phyloP scores from a whole-genome alignment of 1,284 basidiomycete genomes.

The Ceratobasidium sp. region DNA sequence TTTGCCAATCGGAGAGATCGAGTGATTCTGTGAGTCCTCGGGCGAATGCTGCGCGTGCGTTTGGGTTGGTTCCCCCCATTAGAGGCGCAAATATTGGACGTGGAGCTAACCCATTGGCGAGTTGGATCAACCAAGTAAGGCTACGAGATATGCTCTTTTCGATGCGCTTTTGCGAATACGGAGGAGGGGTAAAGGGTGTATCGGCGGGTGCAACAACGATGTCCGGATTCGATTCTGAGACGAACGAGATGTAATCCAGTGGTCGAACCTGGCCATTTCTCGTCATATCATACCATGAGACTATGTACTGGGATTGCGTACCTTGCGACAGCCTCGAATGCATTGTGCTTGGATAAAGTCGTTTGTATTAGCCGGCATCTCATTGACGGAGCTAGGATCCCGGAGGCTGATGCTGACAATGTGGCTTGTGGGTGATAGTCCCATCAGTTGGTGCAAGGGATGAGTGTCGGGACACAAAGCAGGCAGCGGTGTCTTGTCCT shows the following conservation, averaged over 20 bases:
- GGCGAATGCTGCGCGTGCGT: constrained; percentile 70
- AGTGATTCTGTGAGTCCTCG: constrained; percentile 64
- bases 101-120: constrained; percentile 46
- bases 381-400: constrained; percentile 66
- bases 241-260: constrained; percentile 61
- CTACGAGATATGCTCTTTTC: constrained; percentile 76
- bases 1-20: constrained; percentile 61
- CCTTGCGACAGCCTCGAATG: constrained; percentile 75
- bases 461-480: constrained; percentile 59
- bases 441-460: constrained; percentile 66
- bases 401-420: constrained; percentile 67
- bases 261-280: constrained; percentile 60
- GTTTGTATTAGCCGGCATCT: constrained; percentile 74
- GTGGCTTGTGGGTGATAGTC: constrained; percentile 59
- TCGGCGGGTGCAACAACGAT: constrained; percentile 74
- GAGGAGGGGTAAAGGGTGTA: constrained; percentile 65
- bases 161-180: constrained; percentile 69
- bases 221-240: constrained; percentile 66
- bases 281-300: constrained; percentile 14
- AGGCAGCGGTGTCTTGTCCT: constrained; percentile 65
- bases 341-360: constrained; percentile 62
- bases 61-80: constrained; percentile 62
- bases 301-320: constrained; percentile 44
- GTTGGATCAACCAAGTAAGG: constrained; percentile 63
- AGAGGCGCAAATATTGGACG: constrained; percentile 63